Conservation (phyloP, 805 yeast genomes). For the Hanseniaspora mollemarum region DNA sequence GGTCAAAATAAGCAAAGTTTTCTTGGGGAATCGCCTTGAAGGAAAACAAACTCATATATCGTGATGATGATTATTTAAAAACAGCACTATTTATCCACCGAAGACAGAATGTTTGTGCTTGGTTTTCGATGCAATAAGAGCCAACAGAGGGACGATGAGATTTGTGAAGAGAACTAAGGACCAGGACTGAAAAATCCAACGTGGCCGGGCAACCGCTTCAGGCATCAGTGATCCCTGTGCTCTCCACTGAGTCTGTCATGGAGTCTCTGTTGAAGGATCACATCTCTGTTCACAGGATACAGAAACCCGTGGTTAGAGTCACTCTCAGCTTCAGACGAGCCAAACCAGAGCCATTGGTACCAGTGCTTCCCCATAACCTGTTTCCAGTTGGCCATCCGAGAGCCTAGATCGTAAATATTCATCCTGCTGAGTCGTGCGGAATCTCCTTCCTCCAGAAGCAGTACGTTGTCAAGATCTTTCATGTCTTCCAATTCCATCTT, state of each 20-base stretch:
- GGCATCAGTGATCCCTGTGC: background rate
- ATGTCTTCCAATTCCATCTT: conserved; percentile 45
- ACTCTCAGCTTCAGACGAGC: conserved; percentile 26
- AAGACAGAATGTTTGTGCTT: too few relatives aligned
- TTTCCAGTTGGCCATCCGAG: conserved; percentile 43
- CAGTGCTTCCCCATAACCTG: conserved; percentile 61
- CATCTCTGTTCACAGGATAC: conserved; percentile 36
- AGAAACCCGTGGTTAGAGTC: conserved; percentile 40
- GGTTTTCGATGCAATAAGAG: too few relatives aligned
- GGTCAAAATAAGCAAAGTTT: background rate
- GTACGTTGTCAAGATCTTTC: conserved; percentile 31
- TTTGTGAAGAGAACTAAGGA: too few relatives aligned
- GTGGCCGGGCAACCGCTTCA: too few relatives aligned
- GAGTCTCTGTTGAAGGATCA: conserved; percentile 26
- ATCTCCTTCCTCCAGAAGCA: conserved; percentile 24
- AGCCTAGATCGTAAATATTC: conserved; percentile 70
- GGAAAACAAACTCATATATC: background rate
- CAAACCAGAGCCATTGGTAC: conserved; percentile 65
- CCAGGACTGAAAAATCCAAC: too few relatives aligned
- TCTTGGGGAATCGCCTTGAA: background rate
- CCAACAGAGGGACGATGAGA: too few relatives aligned
- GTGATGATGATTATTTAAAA: too few relatives aligned
- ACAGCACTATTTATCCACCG: too few relatives aligned
- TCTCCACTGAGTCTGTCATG: conserved; percentile 19
- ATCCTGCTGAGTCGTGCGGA: conserved; percentile 36